Evolutionary conservation across 2,329 filamentous ascomycete species (phyloP).

Genomic region (Anthostomella pinea): DNA sequence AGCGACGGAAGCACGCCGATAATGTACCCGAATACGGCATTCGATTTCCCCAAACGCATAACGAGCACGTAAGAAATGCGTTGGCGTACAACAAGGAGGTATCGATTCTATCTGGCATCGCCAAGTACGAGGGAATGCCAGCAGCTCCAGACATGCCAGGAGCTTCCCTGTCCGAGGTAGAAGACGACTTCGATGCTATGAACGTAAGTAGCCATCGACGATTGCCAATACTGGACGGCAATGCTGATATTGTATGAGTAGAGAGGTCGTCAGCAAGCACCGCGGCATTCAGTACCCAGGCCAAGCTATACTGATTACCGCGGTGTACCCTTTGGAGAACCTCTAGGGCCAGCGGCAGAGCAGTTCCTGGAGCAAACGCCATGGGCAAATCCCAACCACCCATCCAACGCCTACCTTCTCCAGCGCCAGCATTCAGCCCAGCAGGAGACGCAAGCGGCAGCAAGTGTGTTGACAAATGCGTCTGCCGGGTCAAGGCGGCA

Average conservation of each 20-base stretch:
- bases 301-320: constrained; percentile 46
- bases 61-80: constrained; percentile 79
- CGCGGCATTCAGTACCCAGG: constrained; percentile 38
- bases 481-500: constrained; percentile 36
- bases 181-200: constrained; percentile 87
- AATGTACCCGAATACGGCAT: constrained; percentile 79
- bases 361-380: constrained; percentile 86
- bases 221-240: neutral
- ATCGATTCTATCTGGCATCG: constrained; percentile 82
- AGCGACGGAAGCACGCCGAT: constrained; percentile 75
- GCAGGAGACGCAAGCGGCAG: constrained; percentile 27
- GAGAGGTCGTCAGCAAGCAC: constrained; percentile 30
- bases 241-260: constrained; percentile 18
- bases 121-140: constrained; percentile 94
- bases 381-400: constrained; percentile 88
- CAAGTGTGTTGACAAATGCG: constrained; percentile 28
- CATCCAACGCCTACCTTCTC: constrained; percentile 52
- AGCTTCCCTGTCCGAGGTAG: constrained; percentile 69
- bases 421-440: constrained; percentile 39
- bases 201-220: constrained; percentile 60
- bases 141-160: constrained; percentile 82
- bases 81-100: constrained; percentile 94
- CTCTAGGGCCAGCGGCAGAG: constrained; percentile 69
- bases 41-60: constrained; percentile 72
- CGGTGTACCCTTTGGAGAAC: constrained; percentile 44